Conservation (phyloP, 2,329 filamentous ascomycete species). For the Coniochaeta hoffmannii region DNA sequence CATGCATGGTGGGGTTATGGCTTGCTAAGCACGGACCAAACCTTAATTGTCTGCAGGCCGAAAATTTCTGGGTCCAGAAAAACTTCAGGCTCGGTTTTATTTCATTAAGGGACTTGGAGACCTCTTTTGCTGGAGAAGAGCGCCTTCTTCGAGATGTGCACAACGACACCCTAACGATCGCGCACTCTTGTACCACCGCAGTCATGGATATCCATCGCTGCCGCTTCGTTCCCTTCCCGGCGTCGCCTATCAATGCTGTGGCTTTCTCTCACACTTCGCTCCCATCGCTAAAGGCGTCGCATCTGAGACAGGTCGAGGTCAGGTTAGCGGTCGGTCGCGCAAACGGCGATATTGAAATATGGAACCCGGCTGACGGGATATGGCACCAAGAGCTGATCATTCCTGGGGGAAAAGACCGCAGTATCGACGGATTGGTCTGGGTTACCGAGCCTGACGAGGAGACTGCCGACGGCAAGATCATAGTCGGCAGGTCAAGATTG, state of each 20-base stretch:
- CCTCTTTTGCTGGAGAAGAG: background rate
- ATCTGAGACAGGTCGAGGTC: constrained; percentile 49
- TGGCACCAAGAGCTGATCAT: constrained; percentile 92
- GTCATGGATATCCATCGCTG: constrained; percentile 94
- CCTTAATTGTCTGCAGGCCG: constrained; percentile 17
- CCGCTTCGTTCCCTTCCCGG: constrained; percentile 88
- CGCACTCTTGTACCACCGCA: constrained; percentile 8
- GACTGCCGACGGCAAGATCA: constrained; percentile 51
- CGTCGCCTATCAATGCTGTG: constrained; percentile 86
- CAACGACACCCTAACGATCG: background rate
- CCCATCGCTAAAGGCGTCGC: constrained; percentile 34
- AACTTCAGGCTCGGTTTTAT: constrained; percentile 5
- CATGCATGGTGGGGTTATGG: background rate
- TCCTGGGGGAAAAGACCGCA: constrained; percentile 73
- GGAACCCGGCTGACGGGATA: constrained; percentile 75
- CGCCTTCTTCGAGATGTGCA: background rate
- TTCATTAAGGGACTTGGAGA: background rate
- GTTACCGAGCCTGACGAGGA: constrained; percentile 75
- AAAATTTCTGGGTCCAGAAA: constrained; percentile 17
- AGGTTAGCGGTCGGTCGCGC: constrained; percentile 84
- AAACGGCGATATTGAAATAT: constrained; percentile 96
- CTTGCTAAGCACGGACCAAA: constrained; percentile 19
- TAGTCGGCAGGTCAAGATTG: constrained; percentile 69
- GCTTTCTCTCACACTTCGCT: constrained; percentile 75
- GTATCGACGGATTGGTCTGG: constrained; percentile 88